Conservation (phyloP, 129 eudicot genomes). For the Dittrichia graveolens region DNA sequence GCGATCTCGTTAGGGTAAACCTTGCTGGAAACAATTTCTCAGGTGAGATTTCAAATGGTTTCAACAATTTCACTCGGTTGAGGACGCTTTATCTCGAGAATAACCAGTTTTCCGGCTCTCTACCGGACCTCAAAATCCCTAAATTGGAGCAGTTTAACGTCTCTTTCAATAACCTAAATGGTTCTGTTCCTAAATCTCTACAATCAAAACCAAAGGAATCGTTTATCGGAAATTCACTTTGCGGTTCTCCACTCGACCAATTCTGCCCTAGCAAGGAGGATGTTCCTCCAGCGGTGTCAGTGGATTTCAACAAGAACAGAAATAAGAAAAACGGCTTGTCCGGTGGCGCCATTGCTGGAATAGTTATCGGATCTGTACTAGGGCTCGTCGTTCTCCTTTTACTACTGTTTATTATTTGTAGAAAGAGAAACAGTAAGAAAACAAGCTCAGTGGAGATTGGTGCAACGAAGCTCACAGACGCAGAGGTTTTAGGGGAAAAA, state of each 20-base stretch:
- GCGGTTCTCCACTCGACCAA: conserved; percentile 44
- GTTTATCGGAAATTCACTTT: conserved; percentile 39
- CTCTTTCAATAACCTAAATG: conserved; percentile 40
- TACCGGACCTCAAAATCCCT: conserved; percentile 33
- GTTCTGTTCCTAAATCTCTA: conserved; percentile 38
- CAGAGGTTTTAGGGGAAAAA: conserved; percentile 47
- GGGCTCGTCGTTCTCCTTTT: conserved; percentile 52
- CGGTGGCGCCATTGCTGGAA: conserved; percentile 81
- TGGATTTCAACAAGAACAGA: conserved; percentile 9
- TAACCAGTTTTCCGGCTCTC: conserved; percentile 35
- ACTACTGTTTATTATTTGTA: conserved; percentile 46
- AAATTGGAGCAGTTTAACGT: conserved; percentile 47
- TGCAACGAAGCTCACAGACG: conserved; percentile 43
- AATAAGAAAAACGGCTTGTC: conserved; percentile 45
- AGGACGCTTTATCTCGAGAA: conserved; percentile 50
- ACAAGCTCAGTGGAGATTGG: conserved; percentile 54
- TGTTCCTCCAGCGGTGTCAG: conserved; percentile 30
- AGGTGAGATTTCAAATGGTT: conserved; percentile 46
- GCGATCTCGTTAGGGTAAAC: conserved; percentile 50
- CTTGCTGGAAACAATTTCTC: conserved; percentile 56
- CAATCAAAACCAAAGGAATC: conserved; percentile 28
- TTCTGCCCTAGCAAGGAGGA: conserved; percentile 7
- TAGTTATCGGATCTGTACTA: conserved; percentile 69
- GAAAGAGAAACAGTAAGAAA: conserved; percentile 54
- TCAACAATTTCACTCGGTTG: conserved; percentile 56